Percentiles rank a stretch among this genome's conserved stretches.
These are phyloP conservation scores for Penicillium cataractarum DNA, from an alignment of 495 filamentous ascomycete genomes.

Conservation along the genomic window DNA sequence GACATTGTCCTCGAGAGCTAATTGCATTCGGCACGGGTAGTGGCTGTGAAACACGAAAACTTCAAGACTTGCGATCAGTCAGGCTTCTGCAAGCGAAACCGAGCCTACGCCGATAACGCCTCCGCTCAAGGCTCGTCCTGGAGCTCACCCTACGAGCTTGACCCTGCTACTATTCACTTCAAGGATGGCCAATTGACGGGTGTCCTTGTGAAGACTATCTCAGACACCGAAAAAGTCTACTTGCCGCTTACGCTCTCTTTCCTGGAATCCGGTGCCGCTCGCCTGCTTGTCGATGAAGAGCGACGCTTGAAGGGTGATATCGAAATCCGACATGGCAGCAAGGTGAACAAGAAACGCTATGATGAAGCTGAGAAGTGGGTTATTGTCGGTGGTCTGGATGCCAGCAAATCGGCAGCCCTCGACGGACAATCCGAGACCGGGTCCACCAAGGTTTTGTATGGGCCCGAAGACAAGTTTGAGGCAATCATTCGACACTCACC, in stretches of 20 bases:
- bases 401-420: constrained; percentile 68
- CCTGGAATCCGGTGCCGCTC: constrained; percentile 81
- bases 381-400: constrained; percentile 75
- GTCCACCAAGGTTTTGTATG: constrained; percentile 78
- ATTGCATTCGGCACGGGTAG: constrained; percentile 44
- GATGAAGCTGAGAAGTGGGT: constrained; percentile 88
- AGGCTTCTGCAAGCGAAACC: constrained; percentile 94
- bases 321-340: constrained; percentile 80
- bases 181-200: constrained; percentile 80
- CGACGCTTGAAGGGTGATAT: constrained; percentile 87
- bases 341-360: constrained; percentile 87
- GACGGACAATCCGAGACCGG: constrained; percentile 58
- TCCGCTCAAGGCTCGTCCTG: constrained; percentile 64
- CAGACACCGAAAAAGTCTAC: constrained; percentile 65
- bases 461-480: constrained; percentile 73
- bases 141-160: constrained; percentile 80
- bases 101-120: constrained; percentile 81
- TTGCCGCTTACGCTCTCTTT: constrained; percentile 87
- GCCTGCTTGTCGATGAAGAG: constrained; percentile 89
- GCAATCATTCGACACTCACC: constrained; percentile 81
- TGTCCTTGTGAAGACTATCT: constrained; percentile 74
- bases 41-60: constrained; percentile 87
- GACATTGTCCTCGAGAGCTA: neutral
- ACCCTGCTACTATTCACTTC: constrained; percentile 70
- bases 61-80: constrained; percentile 96